A percentile compares a stretch with the other conserved stretches of the same genome.
phyloP scores from a whole-genome alignment of 306 rosid genomes.

The Vicia sativa region DNA sequence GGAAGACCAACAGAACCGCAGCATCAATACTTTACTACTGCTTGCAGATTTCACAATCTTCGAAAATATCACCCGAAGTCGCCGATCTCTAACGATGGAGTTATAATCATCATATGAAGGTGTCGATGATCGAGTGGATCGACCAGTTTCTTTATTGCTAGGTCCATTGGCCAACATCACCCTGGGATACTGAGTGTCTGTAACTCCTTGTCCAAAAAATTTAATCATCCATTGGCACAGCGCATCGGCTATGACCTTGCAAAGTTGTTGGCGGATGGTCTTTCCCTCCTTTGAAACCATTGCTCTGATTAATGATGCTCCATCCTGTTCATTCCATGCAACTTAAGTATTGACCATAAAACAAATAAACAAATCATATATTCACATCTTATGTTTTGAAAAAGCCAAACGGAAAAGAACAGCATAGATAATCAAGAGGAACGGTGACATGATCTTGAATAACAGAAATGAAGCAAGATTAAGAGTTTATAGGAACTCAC shows the following conservation, averaged over 20 bases:
- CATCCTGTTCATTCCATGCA: conserved; percentile 63
- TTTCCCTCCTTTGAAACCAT: conserved; percentile 77
- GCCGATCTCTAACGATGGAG: conserved; percentile 68
- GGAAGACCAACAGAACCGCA: conserved; percentile 77
- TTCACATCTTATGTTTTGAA: neutral
- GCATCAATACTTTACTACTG: conserved; percentile 54
- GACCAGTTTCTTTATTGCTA: conserved; percentile 50
- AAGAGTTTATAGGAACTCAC: conserved; percentile 58
- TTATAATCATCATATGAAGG: conserved; percentile 53
- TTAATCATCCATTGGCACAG: conserved; percentile 64
- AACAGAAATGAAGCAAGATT: neutral
- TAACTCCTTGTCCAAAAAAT: conserved; percentile 51
- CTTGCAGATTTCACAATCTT: conserved; percentile 66
- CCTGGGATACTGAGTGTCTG: conserved; percentile 45
- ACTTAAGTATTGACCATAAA: conserved; percentile 29
- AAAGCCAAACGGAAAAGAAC: neutral
- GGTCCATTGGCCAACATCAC: conserved; percentile 49
- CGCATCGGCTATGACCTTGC: conserved; percentile 62
- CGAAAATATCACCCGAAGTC: conserved; percentile 70
- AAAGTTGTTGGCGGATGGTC: conserved; percentile 63
- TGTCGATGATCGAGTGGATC: conserved; percentile 51
- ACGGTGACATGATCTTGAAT: conserved; percentile 27
- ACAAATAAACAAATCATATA: conserved; percentile 18
- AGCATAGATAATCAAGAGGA: conserved; percentile 20
- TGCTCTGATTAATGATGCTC: conserved; percentile 81